Percentiles rank a stretch among this genome's conserved stretches.
phyloP scores from a whole-genome alignment of 257 asterid genomes.

The Penstemon eatonii region DNA sequence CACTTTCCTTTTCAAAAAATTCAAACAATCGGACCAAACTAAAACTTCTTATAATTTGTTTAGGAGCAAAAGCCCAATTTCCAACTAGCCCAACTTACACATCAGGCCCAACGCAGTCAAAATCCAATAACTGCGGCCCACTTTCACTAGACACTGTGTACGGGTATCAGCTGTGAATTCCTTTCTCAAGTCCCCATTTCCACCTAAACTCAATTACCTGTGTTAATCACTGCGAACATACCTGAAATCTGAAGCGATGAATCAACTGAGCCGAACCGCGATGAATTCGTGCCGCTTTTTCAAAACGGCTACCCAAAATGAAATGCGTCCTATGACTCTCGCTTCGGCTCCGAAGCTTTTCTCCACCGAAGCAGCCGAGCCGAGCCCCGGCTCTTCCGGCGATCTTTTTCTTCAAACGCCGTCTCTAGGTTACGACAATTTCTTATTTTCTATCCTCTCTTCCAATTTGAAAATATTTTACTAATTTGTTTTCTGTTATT shows the following conservation, averaged over 20 bases:
- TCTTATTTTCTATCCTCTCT: neutral
- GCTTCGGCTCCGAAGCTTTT: slow-evolving; percentile 35
- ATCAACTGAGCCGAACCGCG: slow-evolving; percentile 40
- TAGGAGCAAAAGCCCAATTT: too few species aligned
- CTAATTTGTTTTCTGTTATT: neutral
- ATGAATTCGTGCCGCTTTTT: slow-evolving; percentile 40
- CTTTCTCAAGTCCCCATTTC: neutral
- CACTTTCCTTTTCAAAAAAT: too few species aligned
- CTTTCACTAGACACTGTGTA: too few species aligned
- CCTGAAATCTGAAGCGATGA: slow-evolving; percentile 37
- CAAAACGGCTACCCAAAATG: slow-evolving; percentile 22
- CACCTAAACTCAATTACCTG: neutral
- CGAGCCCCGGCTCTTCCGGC: slow-evolving; percentile 31
- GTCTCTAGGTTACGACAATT: slow-evolving; percentile 34
- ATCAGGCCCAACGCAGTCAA: too few species aligned
- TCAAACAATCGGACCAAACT: too few species aligned
- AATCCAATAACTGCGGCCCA: too few species aligned
- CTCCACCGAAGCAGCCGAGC: slow-evolving; percentile 45
- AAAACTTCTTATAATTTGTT: too few species aligned
- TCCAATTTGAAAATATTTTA: neutral
- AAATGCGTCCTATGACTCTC: slow-evolving; percentile 20
- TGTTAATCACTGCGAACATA: slow-evolving; percentile 2
- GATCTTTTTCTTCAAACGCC: slow-evolving; percentile 38
- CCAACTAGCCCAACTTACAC: too few species aligned
- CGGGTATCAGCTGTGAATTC: too few species aligned